phyloP scores from a whole-genome alignment of 139 green algal genomes.

The Coelastrella sp. region DNA sequence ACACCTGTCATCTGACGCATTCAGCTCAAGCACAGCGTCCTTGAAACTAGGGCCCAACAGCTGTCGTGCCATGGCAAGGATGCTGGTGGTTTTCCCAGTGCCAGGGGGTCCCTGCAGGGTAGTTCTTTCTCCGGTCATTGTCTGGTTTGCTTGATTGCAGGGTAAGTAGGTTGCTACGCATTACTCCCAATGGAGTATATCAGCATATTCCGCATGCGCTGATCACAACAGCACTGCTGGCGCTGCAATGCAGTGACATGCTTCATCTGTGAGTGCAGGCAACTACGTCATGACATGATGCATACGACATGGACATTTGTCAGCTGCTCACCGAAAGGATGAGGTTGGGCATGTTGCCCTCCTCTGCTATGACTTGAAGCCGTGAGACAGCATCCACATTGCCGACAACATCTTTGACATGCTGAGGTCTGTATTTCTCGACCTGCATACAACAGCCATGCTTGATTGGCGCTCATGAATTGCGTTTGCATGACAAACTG shows the following conservation, averaged over 20 bases:
- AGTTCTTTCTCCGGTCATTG: no score
- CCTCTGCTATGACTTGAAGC: constrained; percentile 91
- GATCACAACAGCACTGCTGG: no score
- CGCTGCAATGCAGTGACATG: no score
- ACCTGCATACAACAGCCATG: constrained; percentile 54
- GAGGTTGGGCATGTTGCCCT: constrained; percentile 98
- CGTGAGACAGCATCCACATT: constrained; percentile 94
- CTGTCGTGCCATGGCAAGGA: constrained; percentile 90
- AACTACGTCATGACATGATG: no score
- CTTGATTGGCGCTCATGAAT: no score
- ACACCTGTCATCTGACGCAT: constrained; percentile 95
- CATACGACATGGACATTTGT: no score
- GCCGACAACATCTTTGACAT: constrained; percentile 94
- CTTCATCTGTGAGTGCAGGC: no score
- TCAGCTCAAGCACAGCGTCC: constrained; percentile 97
- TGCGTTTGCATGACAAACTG: no score
- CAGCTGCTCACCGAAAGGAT: constrained; percentile 86
- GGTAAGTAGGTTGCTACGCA: no score
- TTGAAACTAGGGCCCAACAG: constrained; percentile 90
- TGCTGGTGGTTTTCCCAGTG: constrained; percentile 97
- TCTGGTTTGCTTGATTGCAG: no score
- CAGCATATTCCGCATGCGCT: no score
- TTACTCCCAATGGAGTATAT: no score
- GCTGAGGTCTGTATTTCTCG: constrained; percentile 94
- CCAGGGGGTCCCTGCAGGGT: constrained; percentile 92